Conservation (phyloP, 148 eudicot species). For the Diospyros kaki region DNA sequence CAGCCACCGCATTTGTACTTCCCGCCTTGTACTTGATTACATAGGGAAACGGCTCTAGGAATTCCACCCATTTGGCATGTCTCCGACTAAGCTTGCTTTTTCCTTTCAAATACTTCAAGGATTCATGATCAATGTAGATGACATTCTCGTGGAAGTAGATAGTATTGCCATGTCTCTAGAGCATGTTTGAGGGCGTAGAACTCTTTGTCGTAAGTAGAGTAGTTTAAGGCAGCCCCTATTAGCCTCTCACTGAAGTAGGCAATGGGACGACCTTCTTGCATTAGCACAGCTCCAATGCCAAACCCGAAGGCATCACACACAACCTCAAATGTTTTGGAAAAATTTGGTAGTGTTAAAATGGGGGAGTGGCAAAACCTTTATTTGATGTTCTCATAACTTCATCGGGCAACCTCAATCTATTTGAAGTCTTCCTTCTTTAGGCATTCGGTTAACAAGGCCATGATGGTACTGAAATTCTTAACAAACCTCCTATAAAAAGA, state of each 20-base stretch:
- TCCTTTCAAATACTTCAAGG: background rate
- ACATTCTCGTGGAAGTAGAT: background rate
- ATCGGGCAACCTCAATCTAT: background rate
- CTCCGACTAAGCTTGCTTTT: background rate
- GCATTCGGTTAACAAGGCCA: background rate
- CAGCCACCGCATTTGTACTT: background rate
- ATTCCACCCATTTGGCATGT: background rate
- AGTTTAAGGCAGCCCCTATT: background rate
- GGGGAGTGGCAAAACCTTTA: background rate
- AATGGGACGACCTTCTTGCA: background rate
- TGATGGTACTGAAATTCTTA: background rate
- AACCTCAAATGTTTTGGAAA: background rate
- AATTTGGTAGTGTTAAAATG: background rate
- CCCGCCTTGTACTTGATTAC: background rate
- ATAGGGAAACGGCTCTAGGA: background rate
- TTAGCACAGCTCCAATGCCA: background rate
- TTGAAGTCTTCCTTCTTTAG: background rate
- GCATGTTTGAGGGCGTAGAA: background rate
- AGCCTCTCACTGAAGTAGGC: background rate
- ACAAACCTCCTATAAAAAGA: background rate
- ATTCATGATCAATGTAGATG: background rate
- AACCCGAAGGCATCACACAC: background rate
- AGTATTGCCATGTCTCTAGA: background rate
- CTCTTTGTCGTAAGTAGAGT: background rate
- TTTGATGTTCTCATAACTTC: background rate